A percentile compares a stretch with the other conserved stretches of the same genome.
Evolutionary conservation across 257 asterid species (phyloP).

Genomic region (Salvia splendens): DNA sequence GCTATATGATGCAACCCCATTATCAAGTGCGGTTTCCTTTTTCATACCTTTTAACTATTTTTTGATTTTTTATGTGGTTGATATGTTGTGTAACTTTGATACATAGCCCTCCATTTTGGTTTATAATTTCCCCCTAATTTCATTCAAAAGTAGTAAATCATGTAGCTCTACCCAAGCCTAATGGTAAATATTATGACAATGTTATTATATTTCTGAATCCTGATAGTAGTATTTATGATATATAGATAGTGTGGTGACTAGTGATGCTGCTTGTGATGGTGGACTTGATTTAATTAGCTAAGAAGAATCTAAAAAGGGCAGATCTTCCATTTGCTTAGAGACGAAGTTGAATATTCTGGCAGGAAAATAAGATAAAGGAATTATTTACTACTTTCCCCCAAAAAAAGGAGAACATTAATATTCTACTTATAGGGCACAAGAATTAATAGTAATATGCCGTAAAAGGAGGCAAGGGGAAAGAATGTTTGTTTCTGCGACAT

Average conservation of each 20-base stretch:
- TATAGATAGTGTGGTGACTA: too few relatives aligned
- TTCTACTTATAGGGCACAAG: neutral
- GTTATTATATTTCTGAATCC: too few relatives aligned
- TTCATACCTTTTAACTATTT: neutral
- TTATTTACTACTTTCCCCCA: neutral
- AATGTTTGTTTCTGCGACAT: too few relatives aligned
- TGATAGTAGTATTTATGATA: too few relatives aligned
- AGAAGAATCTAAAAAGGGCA: constrained; percentile 18
- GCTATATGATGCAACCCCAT: constrained; percentile 62
- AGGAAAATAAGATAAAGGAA: neutral
- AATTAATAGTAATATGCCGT: too few relatives aligned
- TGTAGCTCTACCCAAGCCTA: too few relatives aligned
- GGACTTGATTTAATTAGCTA: neutral
- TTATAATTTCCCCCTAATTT: too few relatives aligned
- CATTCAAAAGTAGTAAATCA: too few relatives aligned
- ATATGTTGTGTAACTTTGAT: constrained; percentile 39
- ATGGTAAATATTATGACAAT: too few relatives aligned
- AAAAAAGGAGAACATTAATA: neutral
- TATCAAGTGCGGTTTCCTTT: constrained; percentile 29
- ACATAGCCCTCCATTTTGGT: too few relatives aligned
- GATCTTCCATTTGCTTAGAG: constrained; percentile 12
- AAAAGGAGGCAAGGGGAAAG: too few relatives aligned
- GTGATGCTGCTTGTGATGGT: neutral
- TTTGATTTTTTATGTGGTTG: constrained; percentile 45
- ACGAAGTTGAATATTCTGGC: constrained; percentile 9